These are phyloP conservation scores for Angomonas deanei DNA, from an alignment of 208 protist species.

Conservation along the genomic window DNA sequence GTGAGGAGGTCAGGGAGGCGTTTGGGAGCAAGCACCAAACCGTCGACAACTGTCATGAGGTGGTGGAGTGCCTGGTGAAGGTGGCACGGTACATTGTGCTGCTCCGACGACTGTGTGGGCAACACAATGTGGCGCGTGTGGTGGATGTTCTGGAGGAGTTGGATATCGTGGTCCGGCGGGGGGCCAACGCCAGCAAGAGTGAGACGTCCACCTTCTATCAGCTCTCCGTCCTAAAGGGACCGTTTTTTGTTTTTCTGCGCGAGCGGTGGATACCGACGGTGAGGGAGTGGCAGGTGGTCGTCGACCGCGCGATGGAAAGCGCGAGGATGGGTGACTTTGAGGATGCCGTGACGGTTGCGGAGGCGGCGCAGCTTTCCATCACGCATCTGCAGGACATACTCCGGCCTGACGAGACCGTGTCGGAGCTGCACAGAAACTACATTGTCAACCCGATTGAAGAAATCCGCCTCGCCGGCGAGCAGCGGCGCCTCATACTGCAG, in stretches of 20 bases:
- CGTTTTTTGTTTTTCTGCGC: constrained; percentile 62
- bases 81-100: constrained; percentile 36
- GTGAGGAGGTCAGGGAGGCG: constrained; percentile 25
- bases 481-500: constrained; percentile 18
- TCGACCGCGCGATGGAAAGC: constrained; percentile 20
- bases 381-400: constrained; percentile 60
- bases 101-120: constrained; percentile 31
- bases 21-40: constrained; percentile 24
- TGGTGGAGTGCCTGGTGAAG: constrained; percentile 30
- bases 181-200: background rate
- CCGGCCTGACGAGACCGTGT: constrained; percentile 45
- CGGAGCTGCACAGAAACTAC: constrained; percentile 31
- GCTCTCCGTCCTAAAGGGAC: constrained; percentile 17
- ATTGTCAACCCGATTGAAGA: constrained; percentile 37
- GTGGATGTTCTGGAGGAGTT: constrained; percentile 28
- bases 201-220: background rate
- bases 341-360: constrained; percentile 25
- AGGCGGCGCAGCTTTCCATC: constrained; percentile 32
- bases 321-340: constrained; percentile 27
- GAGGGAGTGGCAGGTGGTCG: constrained; percentile 44
- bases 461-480: constrained; percentile 21
- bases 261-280: constrained; percentile 67
- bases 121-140: constrained; percentile 27
- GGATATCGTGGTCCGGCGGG: constrained; percentile 12
- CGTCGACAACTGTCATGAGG: constrained; percentile 26